Percentiles rank a stretch among this genome's conserved stretches.
Conservation (phyloP, 1,139 yeast genomes). For the Saccharomyces hybrid region DNA sequence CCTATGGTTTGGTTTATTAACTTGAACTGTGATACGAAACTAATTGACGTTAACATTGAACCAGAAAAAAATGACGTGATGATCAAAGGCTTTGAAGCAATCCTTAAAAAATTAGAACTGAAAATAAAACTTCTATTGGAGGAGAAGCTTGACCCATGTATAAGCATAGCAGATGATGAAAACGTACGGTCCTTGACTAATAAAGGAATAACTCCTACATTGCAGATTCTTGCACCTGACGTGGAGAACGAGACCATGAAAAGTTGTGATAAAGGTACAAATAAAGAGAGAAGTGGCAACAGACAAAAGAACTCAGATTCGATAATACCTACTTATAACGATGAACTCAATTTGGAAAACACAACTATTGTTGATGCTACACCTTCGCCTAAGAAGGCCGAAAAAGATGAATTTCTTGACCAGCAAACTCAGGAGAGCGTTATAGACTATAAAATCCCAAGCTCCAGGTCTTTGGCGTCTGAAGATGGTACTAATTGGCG, state of each 20-base stretch:
- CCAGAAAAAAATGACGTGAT: constrained; percentile 40
- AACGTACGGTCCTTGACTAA: not conserved
- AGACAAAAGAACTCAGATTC: not conserved
- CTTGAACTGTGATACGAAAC: constrained; percentile 9
- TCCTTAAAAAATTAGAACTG: constrained; percentile 10
- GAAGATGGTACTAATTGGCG: constrained; percentile 13
- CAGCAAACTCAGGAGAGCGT: not conserved
- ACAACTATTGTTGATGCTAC: not conserved
- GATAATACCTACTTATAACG: not conserved
- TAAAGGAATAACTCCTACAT: not conserved
- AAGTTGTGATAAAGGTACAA: not conserved
- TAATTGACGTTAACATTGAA: constrained; percentile 39
- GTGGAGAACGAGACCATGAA: not conserved
- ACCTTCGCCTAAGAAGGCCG: not conserved
- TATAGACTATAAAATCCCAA: not conserved
- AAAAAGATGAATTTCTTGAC: not conserved
- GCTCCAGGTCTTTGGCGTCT: constrained; percentile 8
- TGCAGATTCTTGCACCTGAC: not conserved
- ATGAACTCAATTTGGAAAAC: not conserved
- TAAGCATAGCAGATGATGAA: not conserved
- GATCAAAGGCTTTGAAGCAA: constrained; percentile 20
- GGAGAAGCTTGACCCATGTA: not conserved
- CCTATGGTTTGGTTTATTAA: constrained; percentile 34
- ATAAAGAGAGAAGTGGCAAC: not conserved
- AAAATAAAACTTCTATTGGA: constrained; percentile 2